phyloP scores from a whole-genome alignment of 2,329 filamentous ascomycete genomes.

The Microsporum canis region DNA sequence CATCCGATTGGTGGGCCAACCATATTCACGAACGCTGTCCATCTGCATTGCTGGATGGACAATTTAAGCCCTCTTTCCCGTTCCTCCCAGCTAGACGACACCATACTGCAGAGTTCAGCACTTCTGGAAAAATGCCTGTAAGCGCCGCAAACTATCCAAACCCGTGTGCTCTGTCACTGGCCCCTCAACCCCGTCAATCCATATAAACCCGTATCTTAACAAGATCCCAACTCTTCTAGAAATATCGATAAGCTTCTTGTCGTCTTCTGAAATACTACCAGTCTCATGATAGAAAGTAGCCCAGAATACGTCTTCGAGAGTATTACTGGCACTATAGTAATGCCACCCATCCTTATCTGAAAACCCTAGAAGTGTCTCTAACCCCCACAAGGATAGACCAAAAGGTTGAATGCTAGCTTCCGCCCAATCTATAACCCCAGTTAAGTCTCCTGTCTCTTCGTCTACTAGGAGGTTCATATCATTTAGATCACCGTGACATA shows the following conservation, averaged over 20 bases:
- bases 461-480: not conserved
- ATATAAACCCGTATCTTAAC: conserved; percentile 1
- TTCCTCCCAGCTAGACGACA: not conserved
- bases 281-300: conserved; percentile 2
- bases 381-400: not conserved
- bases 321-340: not conserved
- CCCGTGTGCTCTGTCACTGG: not conserved
- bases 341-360: not conserved
- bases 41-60: no score
- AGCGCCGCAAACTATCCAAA: not conserved
- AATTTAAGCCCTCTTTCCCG: not conserved
- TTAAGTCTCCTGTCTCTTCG: conserved; percentile 6
- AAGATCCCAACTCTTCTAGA: not conserved
- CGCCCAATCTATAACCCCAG: conserved; percentile 1
- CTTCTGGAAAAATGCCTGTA: not conserved
- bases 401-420: conserved; percentile 2
- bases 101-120: not conserved
- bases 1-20: no score
- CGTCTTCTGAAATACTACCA: not conserved
- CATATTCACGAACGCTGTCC: no score
- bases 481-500: conserved; percentile 2
- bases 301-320: conserved; percentile 8
- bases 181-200: not conserved
- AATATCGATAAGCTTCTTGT: not conserved
- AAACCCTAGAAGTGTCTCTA: not conserved